phyloP scores from a whole-genome alignment of 176 grass and related monocot genomes.

The Juncus inflexus region DNA sequence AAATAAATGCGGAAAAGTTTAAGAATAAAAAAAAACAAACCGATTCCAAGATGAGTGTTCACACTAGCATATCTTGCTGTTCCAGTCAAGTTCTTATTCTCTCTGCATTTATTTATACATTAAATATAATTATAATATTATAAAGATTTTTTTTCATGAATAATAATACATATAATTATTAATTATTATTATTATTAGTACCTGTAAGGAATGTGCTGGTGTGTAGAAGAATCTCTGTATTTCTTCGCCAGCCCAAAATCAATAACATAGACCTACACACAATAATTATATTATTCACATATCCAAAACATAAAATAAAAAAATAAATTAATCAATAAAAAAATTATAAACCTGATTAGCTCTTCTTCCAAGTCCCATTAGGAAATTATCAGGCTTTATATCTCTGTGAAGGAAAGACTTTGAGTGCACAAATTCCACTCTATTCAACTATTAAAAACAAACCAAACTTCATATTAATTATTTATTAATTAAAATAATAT shows the following conservation, averaged over 20 bases:
- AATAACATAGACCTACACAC: conserved; percentile 70
- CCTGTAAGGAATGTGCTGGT: conserved; percentile 93
- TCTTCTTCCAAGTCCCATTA: conserved; percentile 82
- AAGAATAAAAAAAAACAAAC: conserved; percentile 32
- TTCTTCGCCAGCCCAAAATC: conserved; percentile 96
- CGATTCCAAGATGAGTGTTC: conserved; percentile 94
- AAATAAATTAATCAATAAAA: too few relatives aligned
- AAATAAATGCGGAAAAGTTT: background rate
- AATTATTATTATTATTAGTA: conserved; percentile 17
- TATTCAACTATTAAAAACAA: conserved; percentile 53
- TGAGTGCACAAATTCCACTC: conserved; percentile 67
- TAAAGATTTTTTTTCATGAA: too few relatives aligned
- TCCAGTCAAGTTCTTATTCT: conserved; percentile 90
- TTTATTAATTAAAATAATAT: conserved; percentile 15
- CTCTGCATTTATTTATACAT: conserved; percentile 52
- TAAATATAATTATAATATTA: conserved; percentile 13
- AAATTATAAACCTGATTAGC: conserved; percentile 46
- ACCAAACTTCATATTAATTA: conserved; percentile 12
- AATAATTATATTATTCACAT: background rate
- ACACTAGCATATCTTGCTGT: conserved; percentile 95
- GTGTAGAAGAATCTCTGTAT: conserved; percentile 61
- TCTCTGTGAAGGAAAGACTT: conserved; percentile 90
- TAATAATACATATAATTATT: background rate
- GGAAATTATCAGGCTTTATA: conserved; percentile 95
- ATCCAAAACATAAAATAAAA: too few relatives aligned